These are phyloP conservation scores for Aegilops umbellulata DNA, from an alignment of 176 grass and related monocot genomes.

Conservation along the genomic window DNA sequence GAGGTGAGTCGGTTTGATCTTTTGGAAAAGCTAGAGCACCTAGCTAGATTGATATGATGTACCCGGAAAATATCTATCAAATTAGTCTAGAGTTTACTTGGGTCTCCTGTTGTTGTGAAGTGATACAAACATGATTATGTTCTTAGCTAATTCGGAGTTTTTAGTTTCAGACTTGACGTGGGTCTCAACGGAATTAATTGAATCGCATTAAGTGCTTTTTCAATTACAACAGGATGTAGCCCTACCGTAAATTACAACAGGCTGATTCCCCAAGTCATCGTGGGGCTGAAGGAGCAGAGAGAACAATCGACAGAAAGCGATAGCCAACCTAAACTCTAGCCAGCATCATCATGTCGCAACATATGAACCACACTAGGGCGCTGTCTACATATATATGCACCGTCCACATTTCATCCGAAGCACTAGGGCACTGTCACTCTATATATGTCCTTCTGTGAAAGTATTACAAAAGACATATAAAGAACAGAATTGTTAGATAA, in stretches of 20 bases:
- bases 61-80: neutral
- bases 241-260: neutral
- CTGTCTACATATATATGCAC: neutral
- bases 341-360: neutral
- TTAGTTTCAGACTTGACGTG: neutral
- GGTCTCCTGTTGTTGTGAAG: neutral
- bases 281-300: neutral
- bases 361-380: neutral
- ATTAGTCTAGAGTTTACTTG: too few species aligned
- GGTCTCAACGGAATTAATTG: neutral
- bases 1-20: neutral
- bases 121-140: neutral
- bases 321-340: neutral
- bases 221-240: neutral
- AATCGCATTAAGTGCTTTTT: neutral
- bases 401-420: neutral
- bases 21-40: conserved; percentile 3
- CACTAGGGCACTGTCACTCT: too few species aligned
- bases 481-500: too few species aligned
- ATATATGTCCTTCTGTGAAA: neutral
- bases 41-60: neutral
- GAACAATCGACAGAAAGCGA: neutral
- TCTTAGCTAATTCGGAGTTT: neutral
- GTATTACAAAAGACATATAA: too few species aligned
- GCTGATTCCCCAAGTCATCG: neutral